phyloP scores from a whole-genome alignment of 495 filamentous ascomycete species.

The Penicillium steckii region DNA sequence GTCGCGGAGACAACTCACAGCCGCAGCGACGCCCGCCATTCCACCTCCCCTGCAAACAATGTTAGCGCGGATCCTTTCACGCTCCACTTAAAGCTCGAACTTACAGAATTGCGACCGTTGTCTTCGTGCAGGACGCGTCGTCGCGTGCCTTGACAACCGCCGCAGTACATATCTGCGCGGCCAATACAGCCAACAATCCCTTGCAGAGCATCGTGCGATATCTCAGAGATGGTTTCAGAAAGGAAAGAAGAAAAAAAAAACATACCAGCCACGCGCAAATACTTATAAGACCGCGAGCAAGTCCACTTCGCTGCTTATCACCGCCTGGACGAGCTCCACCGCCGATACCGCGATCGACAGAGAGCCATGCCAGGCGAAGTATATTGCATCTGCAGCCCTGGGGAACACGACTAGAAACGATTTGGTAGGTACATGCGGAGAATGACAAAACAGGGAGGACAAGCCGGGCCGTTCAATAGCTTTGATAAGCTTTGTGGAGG shows the following conservation, averaged over 20 bases:
- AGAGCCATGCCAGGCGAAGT: neutral
- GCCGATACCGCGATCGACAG: slow-evolving; percentile 1
- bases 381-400: neutral
- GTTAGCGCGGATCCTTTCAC: neutral
- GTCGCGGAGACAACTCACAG: slow-evolving; percentile 31
- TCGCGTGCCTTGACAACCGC: slow-evolving; percentile 9
- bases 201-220: slow-evolving; percentile 11
- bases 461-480: slow-evolving; percentile 12
- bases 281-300: neutral
- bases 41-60: slow-evolving; percentile 18
- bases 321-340: neutral
- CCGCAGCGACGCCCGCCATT: slow-evolving; percentile 66
- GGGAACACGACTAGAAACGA: slow-evolving; percentile 2
- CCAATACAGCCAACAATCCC: slow-evolving; percentile 8
- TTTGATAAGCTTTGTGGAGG: slow-evolving; percentile 9
- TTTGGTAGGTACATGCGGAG: slow-evolving; percentile 24
- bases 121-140: slow-evolving; percentile 27
- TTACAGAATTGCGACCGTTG: slow-evolving; percentile 34
- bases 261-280: neutral
- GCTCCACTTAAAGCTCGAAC: neutral
- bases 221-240: neutral
- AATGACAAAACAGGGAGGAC: slow-evolving; percentile 15
- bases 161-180: slow-evolving; percentile 10
- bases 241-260: neutral
- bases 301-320: neutral